Conservation (phyloP, 129 eudicot species). For the Daucus carota region DH1_v3.0 NC_030388.2:23780001-23780500, state of each 20-base stretch:
- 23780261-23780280: too few relatives aligned
- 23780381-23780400: conserved; percentile 14
- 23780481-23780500: conserved; percentile 9
- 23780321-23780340: neutral
- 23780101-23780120: neutral
- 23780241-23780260: too few relatives aligned
- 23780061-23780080: conserved; percentile 19
- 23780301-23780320: neutral
- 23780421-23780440: conserved; percentile 12
- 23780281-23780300: too few relatives aligned
- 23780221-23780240: too few relatives aligned
- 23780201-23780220: too few relatives aligned
- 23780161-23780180: neutral
- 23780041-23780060: conserved; percentile 11
- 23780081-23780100: conserved; percentile 8
- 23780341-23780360: conserved; percentile 6
- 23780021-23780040: conserved; percentile 6
- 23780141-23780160: neutral
- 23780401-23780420: conserved; percentile 6
- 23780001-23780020: neutral
- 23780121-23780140: neutral
- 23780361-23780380: conserved; percentile 19
- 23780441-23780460: neutral
- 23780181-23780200: neutral
- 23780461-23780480: conserved; percentile 12